phyloP scores from a whole-genome alignment of 192 early-diverging fungal genomes.

The Gryganskiella cystojenkinii region DNA sequence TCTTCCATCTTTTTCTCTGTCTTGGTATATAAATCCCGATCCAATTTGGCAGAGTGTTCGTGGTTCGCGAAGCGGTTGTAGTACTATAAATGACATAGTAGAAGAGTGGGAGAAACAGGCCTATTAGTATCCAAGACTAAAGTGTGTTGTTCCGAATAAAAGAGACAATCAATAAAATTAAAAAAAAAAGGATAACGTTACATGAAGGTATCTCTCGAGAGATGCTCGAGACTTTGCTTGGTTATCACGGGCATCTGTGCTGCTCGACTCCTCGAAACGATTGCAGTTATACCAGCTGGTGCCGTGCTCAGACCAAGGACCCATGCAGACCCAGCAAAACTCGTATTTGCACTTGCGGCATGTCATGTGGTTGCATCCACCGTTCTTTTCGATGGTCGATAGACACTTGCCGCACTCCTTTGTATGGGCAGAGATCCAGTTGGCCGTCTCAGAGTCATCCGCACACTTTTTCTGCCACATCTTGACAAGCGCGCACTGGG shows the following conservation, averaged over 20 bases:
- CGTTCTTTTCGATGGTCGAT: constrained; percentile 99
- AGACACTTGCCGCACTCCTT: constrained; percentile 97
- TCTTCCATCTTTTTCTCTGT: constrained; percentile 97
- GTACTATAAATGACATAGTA: constrained; percentile 69
- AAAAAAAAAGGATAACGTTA: constrained; percentile 51
- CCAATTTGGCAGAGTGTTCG: constrained; percentile 91
- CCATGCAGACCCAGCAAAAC: constrained; percentile 99
- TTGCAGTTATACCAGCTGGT: constrained; percentile 98
- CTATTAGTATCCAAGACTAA: not conserved
- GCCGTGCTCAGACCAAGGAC: constrained; percentile 97
- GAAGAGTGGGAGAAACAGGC: not conserved
- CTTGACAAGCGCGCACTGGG: constrained; percentile 84
- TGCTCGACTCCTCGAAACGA: constrained; percentile 92
- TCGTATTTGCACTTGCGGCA: constrained; percentile 98
- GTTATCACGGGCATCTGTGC: constrained; percentile 85
- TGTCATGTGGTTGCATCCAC: constrained; percentile 99
- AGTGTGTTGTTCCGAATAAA: not conserved
- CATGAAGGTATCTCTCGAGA: constrained; percentile 96
- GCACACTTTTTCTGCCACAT: constrained; percentile 95
- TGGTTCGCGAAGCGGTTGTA: constrained; percentile 98
- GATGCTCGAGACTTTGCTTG: constrained; percentile 88
- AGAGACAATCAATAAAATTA: not conserved
- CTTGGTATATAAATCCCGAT: constrained; percentile 82
- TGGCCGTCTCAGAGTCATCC: constrained; percentile 98
- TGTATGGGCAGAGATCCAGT: constrained; percentile 95